Evolutionary conservation across 2,329 filamentous ascomycete species (phyloP), one percentile per base, ranked within the genome.

Genomic region (Ceratocystiopsis sp.): DNA sequence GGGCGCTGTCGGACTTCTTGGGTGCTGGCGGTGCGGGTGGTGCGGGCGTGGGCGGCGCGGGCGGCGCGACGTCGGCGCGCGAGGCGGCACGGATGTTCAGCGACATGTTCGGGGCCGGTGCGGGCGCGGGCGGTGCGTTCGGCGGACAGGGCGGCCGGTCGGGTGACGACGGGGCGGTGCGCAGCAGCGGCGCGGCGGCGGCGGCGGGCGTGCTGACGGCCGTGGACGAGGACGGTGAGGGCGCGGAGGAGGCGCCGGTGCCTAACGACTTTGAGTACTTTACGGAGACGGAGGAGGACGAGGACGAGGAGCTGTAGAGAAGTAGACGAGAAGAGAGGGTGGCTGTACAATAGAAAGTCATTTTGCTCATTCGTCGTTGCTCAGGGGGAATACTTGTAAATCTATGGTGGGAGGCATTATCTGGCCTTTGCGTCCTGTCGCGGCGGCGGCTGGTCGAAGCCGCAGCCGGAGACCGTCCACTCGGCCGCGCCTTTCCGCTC

Each of bases 191-290:
- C 42, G 78, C 82, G 16, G 78, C 77, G 0, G 80, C 80, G 0
- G 81, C 81, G 0, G 84, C 82, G 0, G 83, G 80, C 44, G 84
- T 93, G 2, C 64, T 94, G 52, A 94, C 82, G 4, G 80, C 86
- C 7, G 76, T 93, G 4, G 87, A 95, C 53, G 89, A 96, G 59
- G 83, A 89, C 53, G 75, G 69, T 11, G 80, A 84, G 48, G 78
- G 69, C 33, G 78, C 73, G 13, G 78, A 81, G 52, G 84, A 89
- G 56, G 84, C 84, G 2, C 64, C 70, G 35, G 59, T 75, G 8
- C 84, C 84, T 6, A 63, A 65, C 12, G 78, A 84, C 42, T 91
- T 91, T 60, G 81, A 89, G 47, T 87, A 91, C 59, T 77, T 80
- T 52, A 78, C 78, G 6, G 81, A 84, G 43, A 75, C 75, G 38